Base-by-base conservation (phyloP, 1,139 yeast genomes). In the Hansenula lynferdii region DNA sequence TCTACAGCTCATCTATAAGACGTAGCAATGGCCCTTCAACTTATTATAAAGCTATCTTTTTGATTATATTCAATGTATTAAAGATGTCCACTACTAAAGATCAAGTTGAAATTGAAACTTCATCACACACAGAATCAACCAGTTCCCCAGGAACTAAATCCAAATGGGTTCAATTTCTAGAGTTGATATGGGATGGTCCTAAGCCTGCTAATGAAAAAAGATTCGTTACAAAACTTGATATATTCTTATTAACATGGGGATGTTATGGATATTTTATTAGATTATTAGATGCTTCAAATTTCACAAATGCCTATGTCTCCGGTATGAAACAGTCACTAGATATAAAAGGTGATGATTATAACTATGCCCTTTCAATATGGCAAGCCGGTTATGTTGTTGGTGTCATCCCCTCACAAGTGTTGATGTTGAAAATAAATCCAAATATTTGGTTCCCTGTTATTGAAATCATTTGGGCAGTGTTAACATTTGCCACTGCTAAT, bases 391-490 rank as follows among this genome's bases (percentile, higher is more conserved):
- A 58, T 69, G 67, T 72, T 12, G 30, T 37, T 17, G 36, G 36
- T 22, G 31, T 23, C 10, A 34, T 37, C 11, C 76, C 15, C 73
- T 76, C 9, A 65, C 75, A 60, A 57, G 76, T 27, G 81, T 66
- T 64, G 40, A 61, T 75, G 4, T 62, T 72, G 63, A 67, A 41
- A 72, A 72, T 78, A 47, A 74, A 20, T 58, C 74, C 34, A 69
- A 70, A 44, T 70, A 78, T 53, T 70, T 74, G 6, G 54, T 72
- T 37, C 58, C 69, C 2, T 4, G 22, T 45, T 72, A 77, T 28
- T 46, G 45, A 44, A 26, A 14, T 36, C 4, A 15, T 21, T 9
- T 45, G 47, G 47, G 20, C 37, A 5, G 15, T 41, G 8, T 15
- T 43, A n/a, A 42, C 45, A 3, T 34, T 45, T 39, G 39, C 43